Percentiles rank a stretch among this genome's conserved stretches.
phyloP scores from a whole-genome alignment of 805 yeast genomes.

The Candida andamanensis region DNA sequence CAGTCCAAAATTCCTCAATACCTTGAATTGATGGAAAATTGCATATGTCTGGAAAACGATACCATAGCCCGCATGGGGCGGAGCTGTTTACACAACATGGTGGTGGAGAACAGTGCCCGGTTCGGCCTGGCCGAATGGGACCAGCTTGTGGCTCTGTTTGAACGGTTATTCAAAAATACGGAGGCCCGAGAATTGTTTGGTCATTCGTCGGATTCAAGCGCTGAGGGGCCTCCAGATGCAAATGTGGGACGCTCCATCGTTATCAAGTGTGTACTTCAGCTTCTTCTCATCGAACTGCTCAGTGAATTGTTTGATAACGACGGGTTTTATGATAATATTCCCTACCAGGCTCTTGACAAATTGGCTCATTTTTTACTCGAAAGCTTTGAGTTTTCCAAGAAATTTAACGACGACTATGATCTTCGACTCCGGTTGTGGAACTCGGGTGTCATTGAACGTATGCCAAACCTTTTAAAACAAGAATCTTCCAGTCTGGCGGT shows the following conservation, averaged over 20 bases:
- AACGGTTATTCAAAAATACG: slow-evolving; percentile 68
- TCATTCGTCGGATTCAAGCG: background rate
- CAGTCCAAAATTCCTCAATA: slow-evolving; percentile 73
- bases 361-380: slow-evolving; percentile 56
- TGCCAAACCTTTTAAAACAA: slow-evolving; percentile 88
- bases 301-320: slow-evolving; percentile 74
- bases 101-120: slow-evolving; percentile 66
- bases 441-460: slow-evolving; percentile 85
- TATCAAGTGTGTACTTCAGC: slow-evolving; percentile 85
- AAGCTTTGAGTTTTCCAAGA: slow-evolving; percentile 79
- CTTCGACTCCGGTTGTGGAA: slow-evolving; percentile 85
- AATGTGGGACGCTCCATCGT: slow-evolving; percentile 44
- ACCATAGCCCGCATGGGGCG: slow-evolving; percentile 94
- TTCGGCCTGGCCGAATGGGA: slow-evolving; percentile 73
- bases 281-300: slow-evolving; percentile 80
- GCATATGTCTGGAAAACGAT: slow-evolving; percentile 95
- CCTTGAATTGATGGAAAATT: slow-evolving; percentile 69
- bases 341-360: slow-evolving; percentile 56
- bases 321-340: slow-evolving; percentile 61
- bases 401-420: slow-evolving; percentile 84
- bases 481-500: slow-evolving; percentile 90
- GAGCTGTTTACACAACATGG: slow-evolving; percentile 75
- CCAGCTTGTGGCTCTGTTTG: slow-evolving; percentile 59
- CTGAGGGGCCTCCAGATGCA: background rate
- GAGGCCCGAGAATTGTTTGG: slow-evolving; percentile 78